These are phyloP conservation scores for Mitragyna speciosa DNA, from an alignment of 257 asterid species.

Conservation along the genomic window DNA sequence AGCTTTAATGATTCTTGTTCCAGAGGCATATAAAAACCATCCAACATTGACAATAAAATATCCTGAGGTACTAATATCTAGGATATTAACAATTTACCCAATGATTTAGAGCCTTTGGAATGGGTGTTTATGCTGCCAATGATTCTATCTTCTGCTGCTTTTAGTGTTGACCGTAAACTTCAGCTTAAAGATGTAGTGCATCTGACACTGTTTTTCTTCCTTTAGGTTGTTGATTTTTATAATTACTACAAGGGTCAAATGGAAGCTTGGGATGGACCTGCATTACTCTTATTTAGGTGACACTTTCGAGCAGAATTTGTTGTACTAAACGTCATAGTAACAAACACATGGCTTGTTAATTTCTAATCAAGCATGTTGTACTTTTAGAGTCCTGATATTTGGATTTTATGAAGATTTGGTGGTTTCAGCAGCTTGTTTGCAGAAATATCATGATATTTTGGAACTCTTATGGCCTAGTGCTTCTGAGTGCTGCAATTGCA, in stretches of 20 bases:
- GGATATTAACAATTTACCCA: not conserved
- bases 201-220: slow-evolving; percentile 29
- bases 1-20: slow-evolving; percentile 96
- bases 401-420: not conserved
- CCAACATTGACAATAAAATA: slow-evolving; percentile 85
- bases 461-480: not conserved
- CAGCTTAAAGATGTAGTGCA: slow-evolving; percentile 12
- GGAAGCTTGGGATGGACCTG: slow-evolving; percentile 99
- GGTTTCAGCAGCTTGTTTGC: not conserved
- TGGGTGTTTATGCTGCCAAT: not conserved
- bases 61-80: slow-evolving; percentile 69
- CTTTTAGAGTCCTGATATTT: not conserved
- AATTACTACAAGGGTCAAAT: slow-evolving; percentile 99
- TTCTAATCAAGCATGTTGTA: not conserved
- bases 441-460: not conserved
- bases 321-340: not conserved
- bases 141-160: not conserved
- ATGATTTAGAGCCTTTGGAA: not conserved
- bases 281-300: slow-evolving; percentile 96
- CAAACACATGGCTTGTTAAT: not conserved
- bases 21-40: slow-evolving; percentile 97
- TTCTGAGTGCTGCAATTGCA: not conserved
- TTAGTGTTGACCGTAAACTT: not conserved
- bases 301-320: slow-evolving; percentile 8
- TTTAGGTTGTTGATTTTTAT: slow-evolving; percentile 84